Evolutionary conservation across 2,329 filamentous ascomycete genomes (phyloP).

Genomic region (Pseudogymnoascus sp.): DNA sequence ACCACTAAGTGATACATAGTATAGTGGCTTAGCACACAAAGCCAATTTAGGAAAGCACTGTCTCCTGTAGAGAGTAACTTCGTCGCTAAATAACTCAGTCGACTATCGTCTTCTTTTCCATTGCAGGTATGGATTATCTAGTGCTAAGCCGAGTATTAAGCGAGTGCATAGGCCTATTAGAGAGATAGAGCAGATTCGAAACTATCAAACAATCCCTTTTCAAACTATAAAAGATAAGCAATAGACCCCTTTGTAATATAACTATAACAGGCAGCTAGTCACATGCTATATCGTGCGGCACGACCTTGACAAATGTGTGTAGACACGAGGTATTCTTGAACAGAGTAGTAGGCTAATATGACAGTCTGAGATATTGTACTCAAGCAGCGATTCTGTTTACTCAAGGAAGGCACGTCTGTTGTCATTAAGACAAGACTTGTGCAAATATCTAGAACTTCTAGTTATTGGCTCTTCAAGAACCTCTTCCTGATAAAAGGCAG

Average conservation of each 20-base stretch:
- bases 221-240: constrained; percentile 21
- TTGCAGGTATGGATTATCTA: constrained; percentile 18
- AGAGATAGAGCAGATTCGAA: background rate
- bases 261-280: constrained; percentile 13
- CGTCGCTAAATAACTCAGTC: constrained; percentile 3
- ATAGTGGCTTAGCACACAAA: constrained; percentile 15
- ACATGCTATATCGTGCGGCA: constrained; percentile 11
- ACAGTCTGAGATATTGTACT: constrained; percentile 19
- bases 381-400: background rate
- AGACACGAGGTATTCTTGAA: constrained; percentile 29
- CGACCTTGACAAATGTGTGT: constrained; percentile 14
- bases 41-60: constrained; percentile 7
- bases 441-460: constrained; percentile 23
- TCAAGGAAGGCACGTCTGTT: background rate
- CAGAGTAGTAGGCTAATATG: constrained; percentile 27
- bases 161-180: constrained; percentile 16
- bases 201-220: background rate
- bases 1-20: constrained; percentile 18
- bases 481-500: constrained; percentile 23
- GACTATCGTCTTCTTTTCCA: constrained; percentile 13
- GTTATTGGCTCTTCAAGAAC: constrained; percentile 22
- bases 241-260: constrained; percentile 22
- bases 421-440: too few relatives aligned
- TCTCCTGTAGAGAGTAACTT: constrained; percentile 9
- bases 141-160: constrained; percentile 21